phyloP scores from a whole-genome alignment of 1,284 basidiomycete species.

The Somion occarium region DNA sequence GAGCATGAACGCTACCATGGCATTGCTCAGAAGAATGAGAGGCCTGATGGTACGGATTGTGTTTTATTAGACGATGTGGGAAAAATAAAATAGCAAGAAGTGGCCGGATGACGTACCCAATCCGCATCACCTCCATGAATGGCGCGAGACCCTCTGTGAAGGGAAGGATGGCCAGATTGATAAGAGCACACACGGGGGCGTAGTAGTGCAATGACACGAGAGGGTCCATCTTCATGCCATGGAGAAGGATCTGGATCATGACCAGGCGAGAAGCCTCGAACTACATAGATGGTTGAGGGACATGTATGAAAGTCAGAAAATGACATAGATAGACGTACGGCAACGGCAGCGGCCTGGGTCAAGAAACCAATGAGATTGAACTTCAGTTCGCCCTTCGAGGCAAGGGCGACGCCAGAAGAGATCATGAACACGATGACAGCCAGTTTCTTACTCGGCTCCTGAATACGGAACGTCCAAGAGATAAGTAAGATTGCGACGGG shows the following conservation, averaged over 20 bases:
- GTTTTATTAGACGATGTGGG: neutral
- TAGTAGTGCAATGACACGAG: slow-evolving; percentile 95
- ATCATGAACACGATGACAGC: slow-evolving; percentile 89
- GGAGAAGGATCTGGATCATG: slow-evolving; percentile 94
- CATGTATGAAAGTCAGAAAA: slow-evolving; percentile 7
- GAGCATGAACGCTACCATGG: slow-evolving; percentile 83
- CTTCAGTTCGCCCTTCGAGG: slow-evolving; percentile 81
- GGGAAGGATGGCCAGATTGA: slow-evolving; percentile 83
- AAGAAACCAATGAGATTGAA: slow-evolving; percentile 89
- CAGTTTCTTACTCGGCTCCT: slow-evolving; percentile 82
- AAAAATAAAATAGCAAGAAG: neutral
- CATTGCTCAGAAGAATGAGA: slow-evolving; percentile 81
- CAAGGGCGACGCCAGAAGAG: slow-evolving; percentile 84
- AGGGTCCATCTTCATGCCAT: slow-evolving; percentile 97
- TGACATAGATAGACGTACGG: slow-evolving; percentile 39
- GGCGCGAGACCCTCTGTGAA: slow-evolving; percentile 90
- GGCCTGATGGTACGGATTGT: slow-evolving; percentile 35
- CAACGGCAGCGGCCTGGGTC: slow-evolving; percentile 78
- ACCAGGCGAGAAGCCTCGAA: slow-evolving; percentile 91
- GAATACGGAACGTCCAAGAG: slow-evolving; percentile 86
- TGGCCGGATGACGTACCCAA: slow-evolving; percentile 40
- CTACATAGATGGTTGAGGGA: slow-evolving; percentile 34
- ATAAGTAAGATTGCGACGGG: slow-evolving; percentile 95
- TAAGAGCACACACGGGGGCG: slow-evolving; percentile 89
- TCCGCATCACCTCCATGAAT: slow-evolving; percentile 65